Evolutionary conservation across 2,329 filamentous ascomycete genomes (phyloP), one percentile per base, ranked within the genome.

Genomic region (Rhynchosporium graminicola): DNA sequence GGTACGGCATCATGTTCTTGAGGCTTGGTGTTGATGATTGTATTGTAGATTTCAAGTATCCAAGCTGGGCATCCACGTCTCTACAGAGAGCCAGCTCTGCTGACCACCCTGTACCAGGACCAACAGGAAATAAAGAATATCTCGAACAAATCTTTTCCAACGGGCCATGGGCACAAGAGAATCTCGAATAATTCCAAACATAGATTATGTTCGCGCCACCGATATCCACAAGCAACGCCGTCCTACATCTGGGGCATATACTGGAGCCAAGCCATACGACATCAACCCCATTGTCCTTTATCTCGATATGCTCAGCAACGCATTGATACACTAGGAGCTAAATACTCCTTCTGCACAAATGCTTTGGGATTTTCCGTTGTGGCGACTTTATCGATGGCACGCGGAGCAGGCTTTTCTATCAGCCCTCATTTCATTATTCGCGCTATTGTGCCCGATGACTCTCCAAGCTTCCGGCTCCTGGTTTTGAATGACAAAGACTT

Each of bases 391-490:
- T 52, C 50, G 2, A 20, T 33, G 10, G 13, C 50, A 38, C 31
- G 50, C 3, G 50, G 50, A 26, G 15, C 50, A 7, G 50, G 50
- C 7, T 26, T 38, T 3, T 15, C 50, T 2, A 52, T 52, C 29
- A 52, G 50, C 50, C 50, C 50, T 10, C 50, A 52, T 9, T 33
- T 52, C 6, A 40, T 33, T 15, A 31, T 52, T 38, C 50, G 50
- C n/a, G 50, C 50, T 26, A n/a, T 52, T 10, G 50, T 52, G 0
- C 50, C 50, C 1, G 0, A 10, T 3, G 33, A 52, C 33, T 52
- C 50, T 33, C 33, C 50, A 38, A 33, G 31, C 7, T 52, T 52
- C 28, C 33, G 15, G 4, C 31, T 52, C 28, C 42, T 43, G 20
- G 9, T 20, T n/a, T 8, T 43, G 12, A n/a, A 4, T 8, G 3